phyloP scores from a whole-genome alignment of 768 basidiomycete genomes.

The Mycena maculata region DNA sequence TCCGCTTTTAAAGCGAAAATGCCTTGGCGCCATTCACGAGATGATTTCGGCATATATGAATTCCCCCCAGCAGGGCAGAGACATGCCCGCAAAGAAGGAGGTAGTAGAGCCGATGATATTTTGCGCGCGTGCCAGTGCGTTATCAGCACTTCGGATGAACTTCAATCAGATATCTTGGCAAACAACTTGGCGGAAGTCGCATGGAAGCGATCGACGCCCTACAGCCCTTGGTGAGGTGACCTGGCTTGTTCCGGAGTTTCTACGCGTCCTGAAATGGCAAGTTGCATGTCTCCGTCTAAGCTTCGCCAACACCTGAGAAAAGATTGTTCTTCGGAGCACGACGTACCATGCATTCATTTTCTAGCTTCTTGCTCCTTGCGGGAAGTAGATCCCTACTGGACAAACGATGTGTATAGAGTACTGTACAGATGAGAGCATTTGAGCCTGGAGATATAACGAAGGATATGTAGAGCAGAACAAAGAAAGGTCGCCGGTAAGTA shows the following conservation, averaged over 20 bases:
- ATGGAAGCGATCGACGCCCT: background rate
- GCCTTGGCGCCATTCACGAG: conserved; percentile 25
- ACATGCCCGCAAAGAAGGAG: background rate
- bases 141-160: conserved; percentile 12
- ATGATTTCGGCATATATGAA: conserved; percentile 5
- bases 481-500: conserved; percentile 14
- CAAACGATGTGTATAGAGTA: conserved; percentile 23
- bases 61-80: background rate
- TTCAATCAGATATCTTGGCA: background rate
- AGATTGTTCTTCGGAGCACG: background rate
- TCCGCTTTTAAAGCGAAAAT: conserved; percentile 14
- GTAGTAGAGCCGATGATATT: background rate
- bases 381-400: too few relatives aligned
- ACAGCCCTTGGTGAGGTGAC: background rate
- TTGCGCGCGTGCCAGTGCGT: conserved; percentile 18
- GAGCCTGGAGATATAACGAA: conserved; percentile 9
- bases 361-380: too few relatives aligned
- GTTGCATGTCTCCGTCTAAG: background rate
- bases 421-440: conserved; percentile 31
- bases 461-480: background rate
- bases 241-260: conserved; percentile 23
- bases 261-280: conserved; percentile 7
- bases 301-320: too few relatives aligned
- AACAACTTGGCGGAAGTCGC: conserved; percentile 16
- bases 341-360: too few relatives aligned